These are phyloP conservation scores for Ceratobasidium sp. DNA, from an alignment of 1,284 basidiomycete genomes.

Conservation along the genomic window DNA sequence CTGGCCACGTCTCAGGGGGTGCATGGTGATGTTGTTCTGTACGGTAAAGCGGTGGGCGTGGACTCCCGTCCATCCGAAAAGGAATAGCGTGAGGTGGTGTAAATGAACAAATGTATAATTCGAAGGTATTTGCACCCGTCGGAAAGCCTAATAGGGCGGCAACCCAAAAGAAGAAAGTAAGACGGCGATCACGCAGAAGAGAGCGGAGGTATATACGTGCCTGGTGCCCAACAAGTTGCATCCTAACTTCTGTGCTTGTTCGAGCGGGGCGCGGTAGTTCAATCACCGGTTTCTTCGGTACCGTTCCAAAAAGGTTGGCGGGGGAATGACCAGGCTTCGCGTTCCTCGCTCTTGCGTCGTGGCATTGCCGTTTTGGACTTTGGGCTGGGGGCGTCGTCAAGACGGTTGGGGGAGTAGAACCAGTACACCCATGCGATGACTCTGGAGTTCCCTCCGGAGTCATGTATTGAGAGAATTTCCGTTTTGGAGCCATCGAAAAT, in stretches of 20 bases:
- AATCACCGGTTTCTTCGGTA: conserved; percentile 35
- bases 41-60: conserved; percentile 50
- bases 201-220: conserved; percentile 1
- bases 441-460: conserved; percentile 42
- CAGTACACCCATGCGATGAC: conserved; percentile 13
- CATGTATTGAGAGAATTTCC: conserved; percentile 38
- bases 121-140: conserved; percentile 75
- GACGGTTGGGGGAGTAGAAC: conserved; percentile 25
- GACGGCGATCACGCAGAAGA: not conserved
- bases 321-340: conserved; percentile 41
- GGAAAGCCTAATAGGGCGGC: conserved; percentile 59
- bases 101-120: conserved; percentile 77
- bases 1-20: conserved; percentile 21
- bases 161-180: not conserved
- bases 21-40: conserved; percentile 41
- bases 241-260: conserved; percentile 39
- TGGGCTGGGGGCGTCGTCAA: conserved; percentile 14
- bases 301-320: conserved; percentile 35
- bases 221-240: conserved; percentile 34
- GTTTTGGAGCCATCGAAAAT: conserved; percentile 31
- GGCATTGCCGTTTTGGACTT: conserved; percentile 43
- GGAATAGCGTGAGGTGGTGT: conserved; percentile 69
- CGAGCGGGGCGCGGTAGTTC: conserved; percentile 31
- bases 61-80: conserved; percentile 64
- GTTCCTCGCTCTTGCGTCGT: conserved; percentile 41